Evolutionary conservation across 768 basidiomycete species (phyloP).

Genomic region (Trametes punicea): DNA sequence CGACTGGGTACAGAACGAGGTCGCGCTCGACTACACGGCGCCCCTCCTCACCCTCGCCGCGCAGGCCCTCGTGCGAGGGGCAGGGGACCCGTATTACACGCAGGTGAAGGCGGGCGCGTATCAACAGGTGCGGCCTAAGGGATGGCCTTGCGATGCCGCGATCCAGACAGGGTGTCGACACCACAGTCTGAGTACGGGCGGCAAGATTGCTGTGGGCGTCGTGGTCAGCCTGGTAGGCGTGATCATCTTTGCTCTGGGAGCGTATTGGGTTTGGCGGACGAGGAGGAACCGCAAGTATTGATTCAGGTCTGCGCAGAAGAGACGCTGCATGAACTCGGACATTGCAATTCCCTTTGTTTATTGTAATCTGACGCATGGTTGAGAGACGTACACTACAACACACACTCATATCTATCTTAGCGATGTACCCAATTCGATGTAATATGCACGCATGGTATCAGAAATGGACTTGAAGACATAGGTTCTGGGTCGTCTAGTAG

Average conservation of each 20-base stretch:
- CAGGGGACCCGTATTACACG: conserved; percentile 76
- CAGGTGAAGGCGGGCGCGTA: conserved; percentile 66
- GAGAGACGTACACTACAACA: background rate
- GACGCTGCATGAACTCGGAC: background rate
- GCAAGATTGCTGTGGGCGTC: conserved; percentile 68
- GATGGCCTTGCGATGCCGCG: conserved; percentile 76
- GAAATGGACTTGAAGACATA: background rate
- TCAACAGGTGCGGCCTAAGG: conserved; percentile 55
- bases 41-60: conserved; percentile 86
- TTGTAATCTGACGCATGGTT: background rate
- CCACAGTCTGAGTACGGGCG: conserved; percentile 51
- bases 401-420: background rate
- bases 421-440: background rate
- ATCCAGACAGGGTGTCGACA: conserved; percentile 48
- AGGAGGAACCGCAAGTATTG: conserved; percentile 10
- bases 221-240: conserved; percentile 61
- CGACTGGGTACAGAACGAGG: conserved; percentile 89
- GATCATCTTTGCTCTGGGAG: conserved; percentile 44
- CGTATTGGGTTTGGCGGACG: conserved; percentile 25
- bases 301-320: background rate
- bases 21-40: conserved; percentile 87
- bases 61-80: conserved; percentile 65
- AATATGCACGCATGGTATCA: background rate
- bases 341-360: background rate
- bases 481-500: background rate